Percentiles rank a stretch among this genome's conserved stretches.
Evolutionary conservation across 2,329 filamentous ascomycete species (phyloP).

Genomic region (Geosmithia morbida): DNA sequence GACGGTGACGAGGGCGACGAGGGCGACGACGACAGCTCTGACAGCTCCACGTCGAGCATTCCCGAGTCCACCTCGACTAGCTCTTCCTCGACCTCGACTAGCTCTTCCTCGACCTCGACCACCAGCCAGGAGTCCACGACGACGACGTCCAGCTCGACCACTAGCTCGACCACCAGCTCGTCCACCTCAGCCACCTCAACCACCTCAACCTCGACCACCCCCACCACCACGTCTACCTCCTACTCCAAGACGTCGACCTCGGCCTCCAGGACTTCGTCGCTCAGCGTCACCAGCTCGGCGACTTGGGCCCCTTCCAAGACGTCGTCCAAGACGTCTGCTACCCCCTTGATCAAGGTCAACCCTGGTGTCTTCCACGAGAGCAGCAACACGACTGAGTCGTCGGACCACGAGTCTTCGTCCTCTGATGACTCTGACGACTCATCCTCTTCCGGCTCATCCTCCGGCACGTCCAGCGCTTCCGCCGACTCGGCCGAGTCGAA

Average conservation of each 20-base stretch:
- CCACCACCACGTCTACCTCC: slow-evolving; percentile 4
- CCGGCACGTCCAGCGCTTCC: not conserved
- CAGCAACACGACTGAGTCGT: slow-evolving; percentile 9
- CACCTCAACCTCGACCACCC: slow-evolving; percentile 6
- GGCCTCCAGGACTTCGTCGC: not conserved
- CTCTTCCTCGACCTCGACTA: slow-evolving; percentile 7
- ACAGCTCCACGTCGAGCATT: slow-evolving; percentile 6
- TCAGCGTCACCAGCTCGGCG: not conserved
- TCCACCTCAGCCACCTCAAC: slow-evolving; percentile 6
- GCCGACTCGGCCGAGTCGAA: slow-evolving; percentile 10
- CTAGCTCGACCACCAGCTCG: slow-evolving; percentile 7
- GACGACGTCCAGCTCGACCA: slow-evolving; percentile 7
- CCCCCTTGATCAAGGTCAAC: slow-evolving; percentile 12
- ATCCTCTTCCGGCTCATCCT: not conserved
- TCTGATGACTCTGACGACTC: not conserved
- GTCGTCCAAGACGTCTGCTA: slow-evolving; percentile 3
- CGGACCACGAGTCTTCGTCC: not conserved
- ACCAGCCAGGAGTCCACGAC: slow-evolving; percentile 2
- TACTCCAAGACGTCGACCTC: not conserved
- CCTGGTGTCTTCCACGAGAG: slow-evolving; percentile 41
- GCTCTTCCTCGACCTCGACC: slow-evolving; percentile 2
- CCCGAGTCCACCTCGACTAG: slow-evolving; percentile 7
- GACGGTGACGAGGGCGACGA: slow-evolving; percentile 7
- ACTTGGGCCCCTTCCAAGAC: slow-evolving; percentile 1
- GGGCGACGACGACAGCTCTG: slow-evolving; percentile 5